These are phyloP conservation scores for Chenopodium formosanum DNA, from an alignment of 148 eudicot species.

Conservation along the genomic window DNA sequence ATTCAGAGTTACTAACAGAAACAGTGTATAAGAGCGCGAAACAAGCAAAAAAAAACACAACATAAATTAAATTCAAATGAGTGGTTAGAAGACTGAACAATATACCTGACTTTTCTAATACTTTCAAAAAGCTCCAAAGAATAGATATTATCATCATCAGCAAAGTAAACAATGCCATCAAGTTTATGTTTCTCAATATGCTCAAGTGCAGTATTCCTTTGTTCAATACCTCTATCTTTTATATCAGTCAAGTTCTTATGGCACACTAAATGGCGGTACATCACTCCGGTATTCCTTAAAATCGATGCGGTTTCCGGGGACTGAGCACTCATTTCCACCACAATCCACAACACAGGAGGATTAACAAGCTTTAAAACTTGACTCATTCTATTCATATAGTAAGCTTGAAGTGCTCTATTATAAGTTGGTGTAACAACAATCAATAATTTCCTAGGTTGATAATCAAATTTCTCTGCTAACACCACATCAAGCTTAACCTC, in stretches of 20 bases:
- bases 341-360: slow-evolving; percentile 84
- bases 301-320: slow-evolving; percentile 72
- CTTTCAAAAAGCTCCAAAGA: slow-evolving; percentile 75
- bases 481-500: slow-evolving; percentile 24
- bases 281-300: slow-evolving; percentile 69
- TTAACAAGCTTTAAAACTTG: slow-evolving; percentile 69
- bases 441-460: slow-evolving; percentile 44
- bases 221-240: slow-evolving; percentile 93
- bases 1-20: background rate
- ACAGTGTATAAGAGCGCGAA: background rate
- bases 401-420: slow-evolving; percentile 67
- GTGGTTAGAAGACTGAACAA: background rate
- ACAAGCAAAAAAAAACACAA: background rate
- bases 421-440: slow-evolving; percentile 89
- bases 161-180: slow-evolving; percentile 95
- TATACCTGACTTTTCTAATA: slow-evolving; percentile 71
- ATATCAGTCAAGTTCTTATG: slow-evolving; percentile 52
- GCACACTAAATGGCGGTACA: slow-evolving; percentile 90
- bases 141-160: slow-evolving; percentile 91
- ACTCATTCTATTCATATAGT: slow-evolving; percentile 72
- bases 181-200: slow-evolving; percentile 86
- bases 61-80: too few relatives aligned
- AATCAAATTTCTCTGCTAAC: slow-evolving; percentile 43
- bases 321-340: slow-evolving; percentile 71
- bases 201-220: slow-evolving; percentile 77